Base-by-base conservation (phyloP, 768 basidiomycete genomes). In the Tricholoma matsutake region DNA sequence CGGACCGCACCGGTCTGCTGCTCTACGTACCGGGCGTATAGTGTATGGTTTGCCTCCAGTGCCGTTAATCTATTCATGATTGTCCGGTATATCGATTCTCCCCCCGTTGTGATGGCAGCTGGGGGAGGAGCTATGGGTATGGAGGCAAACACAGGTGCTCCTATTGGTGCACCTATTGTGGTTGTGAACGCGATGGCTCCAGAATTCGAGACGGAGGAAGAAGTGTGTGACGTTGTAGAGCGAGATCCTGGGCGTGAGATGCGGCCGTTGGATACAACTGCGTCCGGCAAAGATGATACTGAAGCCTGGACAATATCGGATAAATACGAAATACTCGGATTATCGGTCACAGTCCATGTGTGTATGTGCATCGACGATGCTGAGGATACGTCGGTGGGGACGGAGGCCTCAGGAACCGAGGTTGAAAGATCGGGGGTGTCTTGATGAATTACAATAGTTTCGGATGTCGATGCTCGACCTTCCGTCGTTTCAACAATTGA, bases 61-160 rank as follows among this genome's bases (percentile, higher is more conserved):
- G 86, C 84, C 2, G 85, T 84, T 10, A 99, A 81, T 6, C 95
- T 88, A 66, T 97, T 96, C 86, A 96, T 96, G 65, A 98, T 99
- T 11, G 89, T 92, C 7, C 94, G 89, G 68, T 97, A 98, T 64
- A 99, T 95, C 1, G 94, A 96, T 71, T 99, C 97, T 22, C 92
- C 92, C 11, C 83, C 80, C 0, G 73, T 65, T 7, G 68, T 68
- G 57, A 35, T 64, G 52, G 43, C 71, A 45, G 53, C 69, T 57
- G 28, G 65, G 59, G 63, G 63, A 43, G 65, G 62, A 56, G 68
- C 58, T n/a, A 25, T 31, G 6, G 63, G 55, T 6, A 64, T 45
- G 18, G 70, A 59, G 13, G 58, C 55, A 28, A 54, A 13, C 53
- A 25, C n/a, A 53, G 60, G 22, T 41, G 62, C 20, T 37, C 64